A percentile compares a stretch with the other conserved stretches of the same genome.
These are phyloP conservation scores for Myriosclerotinia duriaeana DNA, from an alignment of 2,329 filamentous ascomycete species.

Conservation along the genomic window DNA sequence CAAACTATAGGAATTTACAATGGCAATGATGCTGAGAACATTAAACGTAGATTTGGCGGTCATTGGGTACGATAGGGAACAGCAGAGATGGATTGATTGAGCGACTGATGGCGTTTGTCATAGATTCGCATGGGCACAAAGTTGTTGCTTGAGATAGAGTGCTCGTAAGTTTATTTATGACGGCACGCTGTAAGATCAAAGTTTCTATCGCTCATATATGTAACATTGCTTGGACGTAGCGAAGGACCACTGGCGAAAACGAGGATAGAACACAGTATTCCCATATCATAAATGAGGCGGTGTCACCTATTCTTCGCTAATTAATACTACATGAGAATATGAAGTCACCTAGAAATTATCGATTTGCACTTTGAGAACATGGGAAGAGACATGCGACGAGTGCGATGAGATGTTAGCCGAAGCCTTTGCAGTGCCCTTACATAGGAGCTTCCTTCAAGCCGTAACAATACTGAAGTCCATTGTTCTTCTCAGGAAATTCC, in stretches of 20 bases:
- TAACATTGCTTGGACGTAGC: neutral
- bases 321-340: neutral
- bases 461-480: neutral
- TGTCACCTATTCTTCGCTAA: neutral
- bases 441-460: neutral
- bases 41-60: conserved; percentile 61
- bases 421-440: too few species aligned
- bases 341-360: too few species aligned
- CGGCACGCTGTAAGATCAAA: neutral
- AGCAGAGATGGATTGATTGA: conserved; percentile 59
- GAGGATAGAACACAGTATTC: neutral
- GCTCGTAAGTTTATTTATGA: neutral
- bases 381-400: neutral
- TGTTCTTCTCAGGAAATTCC: neutral
- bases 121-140: neutral
- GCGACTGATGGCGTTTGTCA: neutral
- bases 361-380: neutral
- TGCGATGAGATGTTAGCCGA: neutral
- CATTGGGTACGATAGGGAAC: conserved; percentile 61
- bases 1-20: conserved; percentile 57
- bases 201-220: neutral
- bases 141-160: neutral
- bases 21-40: conserved; percentile 67
- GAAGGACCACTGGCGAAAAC: neutral
- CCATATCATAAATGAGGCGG: neutral